A percentile compares a stretch with the other conserved stretches of the same genome.
Evolutionary conservation across 2,329 filamentous ascomycete genomes (phyloP).

Genomic region (Microthyrium microscopicum): DNA sequence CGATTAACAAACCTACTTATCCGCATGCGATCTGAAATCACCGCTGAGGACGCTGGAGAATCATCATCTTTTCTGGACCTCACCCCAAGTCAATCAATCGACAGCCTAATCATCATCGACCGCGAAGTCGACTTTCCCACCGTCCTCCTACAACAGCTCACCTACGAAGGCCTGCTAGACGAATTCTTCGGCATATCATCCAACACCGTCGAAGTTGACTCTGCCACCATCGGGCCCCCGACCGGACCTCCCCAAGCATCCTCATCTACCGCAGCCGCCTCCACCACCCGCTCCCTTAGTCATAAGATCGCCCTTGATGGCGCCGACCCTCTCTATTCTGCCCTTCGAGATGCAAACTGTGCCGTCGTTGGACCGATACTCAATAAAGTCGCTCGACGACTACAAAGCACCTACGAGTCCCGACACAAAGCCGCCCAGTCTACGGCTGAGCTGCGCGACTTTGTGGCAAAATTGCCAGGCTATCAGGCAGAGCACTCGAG

Average conservation of each 20-base stretch:
- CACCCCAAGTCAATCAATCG: conserved; percentile 71
- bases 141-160: conserved; percentile 80
- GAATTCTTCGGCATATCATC: conserved; percentile 84
- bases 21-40: conserved; percentile 79
- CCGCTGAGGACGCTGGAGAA: conserved; percentile 46
- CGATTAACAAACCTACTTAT: conserved; percentile 71
- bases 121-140: conserved; percentile 90
- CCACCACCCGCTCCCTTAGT: conserved; percentile 39
- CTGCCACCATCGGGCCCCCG: conserved; percentile 67
- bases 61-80: conserved; percentile 44
- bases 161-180: conserved; percentile 90
- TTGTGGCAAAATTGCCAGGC: conserved; percentile 81
- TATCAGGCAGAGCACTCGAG: conserved; percentile 91
- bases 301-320: conserved; percentile 80
- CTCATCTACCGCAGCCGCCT: conserved; percentile 36
- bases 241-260: conserved; percentile 39
- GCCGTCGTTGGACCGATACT: conserved; percentile 79
- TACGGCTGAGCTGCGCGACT: conserved; percentile 80
- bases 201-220: conserved; percentile 85
- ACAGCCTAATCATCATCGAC: conserved; percentile 88
- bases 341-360: conserved; percentile 85
- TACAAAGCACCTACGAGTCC: conserved; percentile 76
- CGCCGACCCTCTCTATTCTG: conserved; percentile 73
- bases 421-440: conserved; percentile 69
- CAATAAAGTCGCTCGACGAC: conserved; percentile 75